Conservation (phyloP, 108 stramenopile genomes). For the Chaetoceros tenuissimus region DNA sequence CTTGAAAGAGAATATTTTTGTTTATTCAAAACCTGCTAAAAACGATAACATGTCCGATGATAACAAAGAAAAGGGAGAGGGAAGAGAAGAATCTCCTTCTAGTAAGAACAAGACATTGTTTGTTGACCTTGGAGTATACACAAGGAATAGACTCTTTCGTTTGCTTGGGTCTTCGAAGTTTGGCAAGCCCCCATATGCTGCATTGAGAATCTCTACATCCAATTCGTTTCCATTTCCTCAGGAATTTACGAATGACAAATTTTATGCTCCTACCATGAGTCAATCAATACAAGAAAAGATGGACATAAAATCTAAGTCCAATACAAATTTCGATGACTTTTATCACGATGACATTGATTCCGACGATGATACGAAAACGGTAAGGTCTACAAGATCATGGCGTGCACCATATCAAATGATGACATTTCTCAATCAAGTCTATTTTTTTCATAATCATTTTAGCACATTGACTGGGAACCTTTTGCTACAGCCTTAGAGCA, state of each 20-base stretch:
- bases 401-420: too few species aligned
- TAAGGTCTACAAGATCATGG: too few species aligned
- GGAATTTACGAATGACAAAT: conserved; percentile 40
- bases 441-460: too few species aligned
- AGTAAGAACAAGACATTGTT: conserved; percentile 38
- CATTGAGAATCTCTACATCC: conserved; percentile 42
- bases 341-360: neutral
- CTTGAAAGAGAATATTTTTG: conserved; percentile 55
- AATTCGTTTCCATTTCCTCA: conserved; percentile 50
- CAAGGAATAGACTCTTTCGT: conserved; percentile 89
- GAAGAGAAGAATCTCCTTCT: neutral
- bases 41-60: neutral
- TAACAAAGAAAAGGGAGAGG: neutral
- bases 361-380: too few species aligned
- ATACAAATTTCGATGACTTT: neutral
- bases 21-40: conserved; percentile 55
- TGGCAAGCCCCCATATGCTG: conserved; percentile 59
- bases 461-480: too few species aligned
- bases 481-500: too few species aligned
- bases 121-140: conserved; percentile 86
- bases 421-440: too few species aligned
- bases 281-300: neutral
- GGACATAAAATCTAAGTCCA: neutral
- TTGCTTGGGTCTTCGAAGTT: conserved; percentile 77
- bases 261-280: conserved; percentile 37